These are phyloP conservation scores for Zygoascus ofunaensis DNA, from an alignment of 805 yeast genomes.

Conservation along the genomic window DNA sequence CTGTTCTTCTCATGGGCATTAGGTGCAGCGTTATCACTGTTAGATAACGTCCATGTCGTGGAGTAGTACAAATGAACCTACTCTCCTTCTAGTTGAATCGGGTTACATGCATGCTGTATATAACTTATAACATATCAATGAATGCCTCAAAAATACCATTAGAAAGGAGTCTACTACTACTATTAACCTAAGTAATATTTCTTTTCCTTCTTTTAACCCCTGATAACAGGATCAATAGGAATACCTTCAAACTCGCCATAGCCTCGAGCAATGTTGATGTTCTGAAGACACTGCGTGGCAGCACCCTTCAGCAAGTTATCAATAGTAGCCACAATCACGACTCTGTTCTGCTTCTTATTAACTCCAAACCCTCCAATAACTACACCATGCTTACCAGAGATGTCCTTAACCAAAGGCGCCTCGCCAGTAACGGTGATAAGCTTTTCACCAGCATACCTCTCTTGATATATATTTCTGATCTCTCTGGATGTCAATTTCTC, in stretches of 20 bases:
- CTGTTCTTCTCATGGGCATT: conserved; percentile 97
- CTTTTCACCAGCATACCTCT: conserved; percentile 78
- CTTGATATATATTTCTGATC: conserved; percentile 75
- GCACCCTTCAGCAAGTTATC: conserved; percentile 97
- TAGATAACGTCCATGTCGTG: conserved; percentile 1
- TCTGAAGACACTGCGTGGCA: conserved; percentile 95
- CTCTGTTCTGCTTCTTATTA: conserved; percentile 77
- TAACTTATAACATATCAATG: too few species aligned
- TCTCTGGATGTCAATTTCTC: conserved; percentile 67
- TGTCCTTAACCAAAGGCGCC: conserved; percentile 85
- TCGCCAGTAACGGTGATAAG: conserved; percentile 81
- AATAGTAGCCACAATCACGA: conserved; percentile 88
- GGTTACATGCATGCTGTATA: too few species aligned
- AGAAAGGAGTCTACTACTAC: too few species aligned
- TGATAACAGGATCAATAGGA: conserved; percentile 39
- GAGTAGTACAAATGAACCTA: too few species aligned
- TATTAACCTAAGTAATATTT: too few species aligned
- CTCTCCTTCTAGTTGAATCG: too few species aligned
- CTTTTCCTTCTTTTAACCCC: conserved; percentile 19
- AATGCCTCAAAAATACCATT: too few species aligned
- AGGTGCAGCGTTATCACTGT: conserved; percentile 58
- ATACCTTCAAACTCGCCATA: conserved; percentile 94
- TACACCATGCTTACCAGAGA: conserved; percentile 89
- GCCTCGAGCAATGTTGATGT: conserved; percentile 81
- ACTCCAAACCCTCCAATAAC: conserved; percentile 95